phyloP scores from a whole-genome alignment of 1,284 basidiomycete species.

The Ustilago nuda region DNA sequence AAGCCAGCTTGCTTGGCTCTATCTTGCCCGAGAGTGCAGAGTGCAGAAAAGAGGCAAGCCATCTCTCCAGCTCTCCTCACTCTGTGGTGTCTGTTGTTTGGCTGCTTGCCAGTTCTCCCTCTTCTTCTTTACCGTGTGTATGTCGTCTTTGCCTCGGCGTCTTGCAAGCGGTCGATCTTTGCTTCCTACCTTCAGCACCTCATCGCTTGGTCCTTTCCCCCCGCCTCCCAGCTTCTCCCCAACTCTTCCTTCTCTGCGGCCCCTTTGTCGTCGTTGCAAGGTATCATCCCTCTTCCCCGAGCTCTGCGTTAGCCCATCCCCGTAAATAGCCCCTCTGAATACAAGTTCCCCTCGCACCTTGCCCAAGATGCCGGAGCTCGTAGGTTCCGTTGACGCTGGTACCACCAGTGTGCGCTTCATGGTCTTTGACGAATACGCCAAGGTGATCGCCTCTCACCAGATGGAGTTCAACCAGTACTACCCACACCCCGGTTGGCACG shows the following conservation, averaged over 20 bases:
- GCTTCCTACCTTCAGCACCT: background rate
- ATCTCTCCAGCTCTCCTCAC: background rate
- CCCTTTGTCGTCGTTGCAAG: constrained; percentile 2
- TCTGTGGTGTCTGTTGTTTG: background rate
- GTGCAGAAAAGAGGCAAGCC: background rate
- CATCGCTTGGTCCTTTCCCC: background rate
- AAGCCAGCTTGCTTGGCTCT: background rate
- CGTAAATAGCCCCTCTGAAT: background rate
- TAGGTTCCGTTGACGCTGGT: constrained; percentile 52
- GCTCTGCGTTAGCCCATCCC: background rate
- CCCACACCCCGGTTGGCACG: constrained; percentile 80
- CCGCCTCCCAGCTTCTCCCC: background rate
- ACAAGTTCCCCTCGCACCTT: background rate
- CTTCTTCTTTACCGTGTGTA: background rate
- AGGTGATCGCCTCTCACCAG: constrained; percentile 88
- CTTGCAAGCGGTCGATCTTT: constrained; percentile 3
- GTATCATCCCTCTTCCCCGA: background rate
- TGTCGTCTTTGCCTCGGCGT: background rate
- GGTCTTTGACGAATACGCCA: constrained; percentile 87
- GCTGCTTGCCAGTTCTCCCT: background rate
- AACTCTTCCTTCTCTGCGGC: background rate
- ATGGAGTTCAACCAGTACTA: constrained; percentile 70
- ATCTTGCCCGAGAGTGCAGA: background rate
- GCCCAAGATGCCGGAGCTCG: constrained; percentile 49
- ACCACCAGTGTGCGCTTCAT: constrained; percentile 91